phyloP scores from a whole-genome alignment of 331 rosid species.

The Quercus lobata region DNA sequence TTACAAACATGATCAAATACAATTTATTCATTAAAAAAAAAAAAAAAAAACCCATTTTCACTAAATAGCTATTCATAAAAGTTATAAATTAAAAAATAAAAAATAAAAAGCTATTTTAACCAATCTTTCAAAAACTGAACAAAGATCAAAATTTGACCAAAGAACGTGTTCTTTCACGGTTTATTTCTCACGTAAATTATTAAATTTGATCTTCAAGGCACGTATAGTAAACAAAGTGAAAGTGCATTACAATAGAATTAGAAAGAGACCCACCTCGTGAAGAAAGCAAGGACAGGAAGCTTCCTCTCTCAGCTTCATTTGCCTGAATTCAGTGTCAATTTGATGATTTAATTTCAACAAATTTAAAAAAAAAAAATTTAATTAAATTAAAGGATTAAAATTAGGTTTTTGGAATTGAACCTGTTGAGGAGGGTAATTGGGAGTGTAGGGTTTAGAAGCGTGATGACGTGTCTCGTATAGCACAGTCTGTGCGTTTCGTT shows the following conservation, averaged over 20 bases:
- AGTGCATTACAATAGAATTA: neutral
- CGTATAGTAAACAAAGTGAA: neutral
- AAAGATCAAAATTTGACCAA: too few relatives aligned
- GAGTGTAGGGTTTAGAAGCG: conserved; percentile 48
- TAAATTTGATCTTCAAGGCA: too few relatives aligned
- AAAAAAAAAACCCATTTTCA: neutral
- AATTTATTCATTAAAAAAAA: neutral
- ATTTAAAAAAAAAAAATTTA: neutral
- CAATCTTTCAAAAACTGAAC: neutral
- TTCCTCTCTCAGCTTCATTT: conserved; percentile 33
- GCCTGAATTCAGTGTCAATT: conserved; percentile 28
- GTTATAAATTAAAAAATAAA: too few relatives aligned
- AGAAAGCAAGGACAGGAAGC: conserved; percentile 52
- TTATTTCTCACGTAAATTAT: too few relatives aligned
- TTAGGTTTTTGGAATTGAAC: neutral
- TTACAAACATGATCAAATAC: neutral
- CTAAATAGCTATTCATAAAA: neutral
- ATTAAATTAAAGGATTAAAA: neutral
- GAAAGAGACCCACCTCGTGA: conserved; percentile 49
- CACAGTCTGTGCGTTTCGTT: conserved; percentile 22
- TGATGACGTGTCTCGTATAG: conserved; percentile 72
- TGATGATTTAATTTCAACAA: neutral
- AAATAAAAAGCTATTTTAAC: too few relatives aligned
- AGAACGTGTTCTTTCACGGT: too few relatives aligned
- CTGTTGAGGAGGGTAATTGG: conserved; percentile 61